These are phyloP conservation scores for Globisporangium alternatum DNA, from an alignment of 352 stramenopile genomes.

Conservation along the genomic window DNA sequence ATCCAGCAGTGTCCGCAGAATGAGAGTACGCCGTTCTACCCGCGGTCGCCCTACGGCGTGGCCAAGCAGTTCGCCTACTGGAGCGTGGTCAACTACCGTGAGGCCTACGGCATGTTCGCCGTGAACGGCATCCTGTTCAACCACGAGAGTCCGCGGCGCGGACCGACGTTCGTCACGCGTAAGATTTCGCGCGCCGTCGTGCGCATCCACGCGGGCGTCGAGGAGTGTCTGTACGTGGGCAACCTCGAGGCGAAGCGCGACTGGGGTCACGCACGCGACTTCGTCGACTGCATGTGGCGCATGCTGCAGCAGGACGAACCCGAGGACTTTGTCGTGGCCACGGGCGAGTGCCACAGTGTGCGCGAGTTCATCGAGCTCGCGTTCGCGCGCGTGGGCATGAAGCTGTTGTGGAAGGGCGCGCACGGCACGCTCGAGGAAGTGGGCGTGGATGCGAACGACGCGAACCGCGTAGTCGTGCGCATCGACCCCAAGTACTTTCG, in stretches of 20 bases:
- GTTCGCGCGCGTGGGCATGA: slow-evolving; percentile 88
- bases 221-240: slow-evolving; percentile 96
- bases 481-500: slow-evolving; percentile 98
- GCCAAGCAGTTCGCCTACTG: slow-evolving; percentile 99
- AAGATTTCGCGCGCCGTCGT: slow-evolving; percentile 98
- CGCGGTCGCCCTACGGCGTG: slow-evolving; percentile 96
- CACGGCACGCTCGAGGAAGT: slow-evolving; percentile 91
- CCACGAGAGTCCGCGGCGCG: slow-evolving; percentile 97
- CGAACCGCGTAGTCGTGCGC: slow-evolving; percentile 89
- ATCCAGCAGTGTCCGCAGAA: slow-evolving; percentile 95
- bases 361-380: slow-evolving; percentile 97
- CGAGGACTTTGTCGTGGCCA: slow-evolving; percentile 87
- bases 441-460: slow-evolving; percentile 88
- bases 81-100: slow-evolving; percentile 99
- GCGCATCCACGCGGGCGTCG: slow-evolving; percentile 88
- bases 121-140: slow-evolving; percentile 99
- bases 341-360: slow-evolving; percentile 97
- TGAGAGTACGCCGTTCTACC: slow-evolving; percentile 98
- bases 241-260: slow-evolving; percentile 98
- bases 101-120: slow-evolving; percentile 94
- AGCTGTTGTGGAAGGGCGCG: slow-evolving; percentile 91
- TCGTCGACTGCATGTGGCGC: slow-evolving; percentile 99
- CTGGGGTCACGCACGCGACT: slow-evolving; percentile 98
- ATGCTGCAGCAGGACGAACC: slow-evolving; percentile 92
- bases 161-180: slow-evolving; percentile 97